Percentiles rank a stretch among this genome's conserved stretches.
Conservation (phyloP, 2,329 filamentous ascomycete species). For the Ascomycota sp. region DNA sequence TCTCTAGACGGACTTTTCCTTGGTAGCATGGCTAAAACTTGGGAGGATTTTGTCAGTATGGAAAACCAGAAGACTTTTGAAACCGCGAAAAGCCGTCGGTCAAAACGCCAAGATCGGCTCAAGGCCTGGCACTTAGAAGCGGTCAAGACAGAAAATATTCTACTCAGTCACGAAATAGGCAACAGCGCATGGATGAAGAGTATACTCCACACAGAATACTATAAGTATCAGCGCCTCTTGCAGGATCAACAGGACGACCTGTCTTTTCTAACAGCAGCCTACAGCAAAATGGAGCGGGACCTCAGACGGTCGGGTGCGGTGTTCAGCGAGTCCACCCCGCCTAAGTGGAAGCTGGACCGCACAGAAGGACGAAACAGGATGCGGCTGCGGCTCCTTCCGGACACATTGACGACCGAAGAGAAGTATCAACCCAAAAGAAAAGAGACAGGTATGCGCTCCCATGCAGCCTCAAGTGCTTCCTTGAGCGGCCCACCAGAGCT, state of each 20-base stretch:
- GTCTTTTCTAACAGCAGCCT: conserved; percentile 50
- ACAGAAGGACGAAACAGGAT: conserved; percentile 92
- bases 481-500: conserved; percentile 4
- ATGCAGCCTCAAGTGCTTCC: conserved; percentile 7
- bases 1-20: conserved; percentile 69
- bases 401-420: conserved; percentile 43
- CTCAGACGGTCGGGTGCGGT: conserved; percentile 61
- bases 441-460: conserved; percentile 20
- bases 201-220: conserved; percentile 75
- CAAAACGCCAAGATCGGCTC: conserved; percentile 61
- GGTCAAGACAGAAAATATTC: conserved; percentile 42
- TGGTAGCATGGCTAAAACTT: conserved; percentile 54
- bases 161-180: conserved; percentile 64
- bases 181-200: conserved; percentile 88
- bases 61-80: conserved; percentile 69
- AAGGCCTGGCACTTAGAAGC: conserved; percentile 58
- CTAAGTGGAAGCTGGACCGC: conserved; percentile 81
- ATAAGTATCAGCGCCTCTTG: conserved; percentile 69
- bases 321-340: conserved; percentile 39
- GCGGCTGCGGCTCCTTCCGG: conserved; percentile 68
- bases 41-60: conserved; percentile 66
- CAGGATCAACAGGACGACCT: conserved; percentile 90
- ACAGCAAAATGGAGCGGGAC: conserved; percentile 57
- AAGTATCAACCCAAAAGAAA: conserved; percentile 72
- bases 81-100: conserved; percentile 43